Percentiles rank a stretch among this genome's conserved stretches.
Evolutionary conservation across 78 protist species (phyloP).

Genomic region (Guillardia theta): DNA sequence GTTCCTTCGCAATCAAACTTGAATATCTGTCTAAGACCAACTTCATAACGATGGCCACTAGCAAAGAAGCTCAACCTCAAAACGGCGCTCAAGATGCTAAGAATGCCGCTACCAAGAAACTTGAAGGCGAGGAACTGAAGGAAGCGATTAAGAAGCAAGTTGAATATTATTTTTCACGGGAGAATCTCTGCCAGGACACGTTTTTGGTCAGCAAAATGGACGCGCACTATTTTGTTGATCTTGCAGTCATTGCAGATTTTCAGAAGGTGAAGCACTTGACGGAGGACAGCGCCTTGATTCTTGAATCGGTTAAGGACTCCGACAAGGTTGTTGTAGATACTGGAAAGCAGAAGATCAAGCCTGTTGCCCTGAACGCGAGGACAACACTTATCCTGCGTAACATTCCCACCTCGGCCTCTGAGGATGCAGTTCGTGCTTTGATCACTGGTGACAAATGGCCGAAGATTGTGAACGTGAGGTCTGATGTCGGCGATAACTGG

Average conservation of each 20-base stretch:
- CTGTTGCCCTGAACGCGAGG: not conserved
- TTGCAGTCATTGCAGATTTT: conserved; percentile 22
- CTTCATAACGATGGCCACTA: not conserved
- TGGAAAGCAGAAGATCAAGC: not conserved
- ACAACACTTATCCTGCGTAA: conserved; percentile 22
- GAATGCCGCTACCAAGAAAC: not conserved
- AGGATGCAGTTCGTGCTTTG: not conserved
- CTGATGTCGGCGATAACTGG: conserved; percentile 37
- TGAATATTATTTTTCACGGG: conserved; percentile 25
- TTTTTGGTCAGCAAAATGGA: not conserved
- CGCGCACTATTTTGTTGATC: not conserved
- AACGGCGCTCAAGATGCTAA: not conserved
- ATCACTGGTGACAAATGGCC: not conserved
- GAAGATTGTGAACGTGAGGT: not conserved
- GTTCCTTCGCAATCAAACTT: no score
- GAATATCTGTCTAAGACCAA: no score
- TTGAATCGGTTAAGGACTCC: not conserved
- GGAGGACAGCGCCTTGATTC: not conserved
- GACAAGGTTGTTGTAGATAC: not conserved
- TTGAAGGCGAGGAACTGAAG: conserved; percentile 12
- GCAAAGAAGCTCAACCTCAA: not conserved
- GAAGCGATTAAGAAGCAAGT: conserved; percentile 40
- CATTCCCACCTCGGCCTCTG: not conserved
- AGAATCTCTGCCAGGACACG: conserved; percentile 9
- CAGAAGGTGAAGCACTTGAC: conserved; percentile 22